Evolutionary conservation across 176 grass and related monocot species (phyloP).

Genomic region (Urochloa ruziziensis): DNA sequence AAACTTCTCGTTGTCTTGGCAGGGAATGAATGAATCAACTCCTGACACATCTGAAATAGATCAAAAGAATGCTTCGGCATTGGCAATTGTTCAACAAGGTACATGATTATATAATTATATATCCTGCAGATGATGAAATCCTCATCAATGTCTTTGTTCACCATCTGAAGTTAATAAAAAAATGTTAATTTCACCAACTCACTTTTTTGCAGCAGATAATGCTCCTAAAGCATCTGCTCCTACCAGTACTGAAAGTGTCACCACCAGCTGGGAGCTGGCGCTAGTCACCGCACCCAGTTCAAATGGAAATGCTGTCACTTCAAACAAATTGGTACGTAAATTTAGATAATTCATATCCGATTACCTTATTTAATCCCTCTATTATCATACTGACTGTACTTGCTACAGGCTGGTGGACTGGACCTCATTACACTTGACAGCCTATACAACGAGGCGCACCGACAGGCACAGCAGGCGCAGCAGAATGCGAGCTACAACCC

Average conservation of each 20-base stretch:
- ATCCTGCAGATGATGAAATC: neutral
- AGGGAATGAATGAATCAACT: conserved; percentile 61
- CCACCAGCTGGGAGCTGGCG: conserved; percentile 88
- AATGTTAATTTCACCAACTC: neutral
- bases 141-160: neutral
- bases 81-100: conserved; percentile 84
- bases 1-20: conserved; percentile 15
- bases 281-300: conserved; percentile 63
- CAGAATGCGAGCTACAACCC: conserved; percentile 78
- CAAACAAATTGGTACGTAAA: conserved; percentile 69
- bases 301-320: conserved; percentile 52
- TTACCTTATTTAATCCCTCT: neutral
- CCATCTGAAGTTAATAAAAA: neutral
- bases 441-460: conserved; percentile 75
- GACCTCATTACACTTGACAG: conserved; percentile 85
- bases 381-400: neutral
- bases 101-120: conserved; percentile 2
- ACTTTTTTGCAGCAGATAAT: conserved; percentile 41
- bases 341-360: neutral
- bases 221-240: conserved; percentile 42
- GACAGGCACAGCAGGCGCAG: conserved; percentile 37
- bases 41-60: conserved; percentile 57
- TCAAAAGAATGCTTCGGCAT: conserved; percentile 59
- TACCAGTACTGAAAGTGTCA: conserved; percentile 39
- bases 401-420: conserved; percentile 69